A percentile compares a stretch with the other conserved stretches of the same genome.
phyloP scores from a whole-genome alignment of 495 filamentous ascomycete species.

The Penicillium odoratum region DNA sequence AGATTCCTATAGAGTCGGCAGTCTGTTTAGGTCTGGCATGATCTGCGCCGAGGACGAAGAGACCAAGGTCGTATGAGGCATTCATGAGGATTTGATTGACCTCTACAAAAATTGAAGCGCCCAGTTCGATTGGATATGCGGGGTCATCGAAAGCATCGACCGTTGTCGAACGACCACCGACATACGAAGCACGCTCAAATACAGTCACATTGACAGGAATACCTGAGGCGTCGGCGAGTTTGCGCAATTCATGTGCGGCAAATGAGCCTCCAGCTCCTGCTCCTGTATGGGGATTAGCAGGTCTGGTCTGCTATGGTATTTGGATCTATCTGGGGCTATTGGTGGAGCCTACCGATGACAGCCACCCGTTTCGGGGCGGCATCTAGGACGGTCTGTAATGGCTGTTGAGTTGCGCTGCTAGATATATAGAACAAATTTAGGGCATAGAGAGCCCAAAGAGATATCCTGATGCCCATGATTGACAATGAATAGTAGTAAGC shows the following conservation, averaged over 20 bases:
- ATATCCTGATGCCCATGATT: background rate
- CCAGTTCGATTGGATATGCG: constrained; percentile 74
- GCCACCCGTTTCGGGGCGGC: constrained; percentile 41
- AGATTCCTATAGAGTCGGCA: constrained; percentile 66
- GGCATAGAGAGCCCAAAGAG: constrained; percentile 13
- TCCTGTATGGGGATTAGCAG: constrained; percentile 49
- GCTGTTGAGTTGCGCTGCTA: constrained; percentile 28
- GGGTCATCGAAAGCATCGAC: constrained; percentile 76
- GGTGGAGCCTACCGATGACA: constrained; percentile 42
- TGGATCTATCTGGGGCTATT: background rate
- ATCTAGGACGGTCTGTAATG: constrained; percentile 19
- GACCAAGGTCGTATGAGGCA: constrained; percentile 70
- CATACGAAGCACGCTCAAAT: constrained; percentile 75
- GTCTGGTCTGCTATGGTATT: background rate
- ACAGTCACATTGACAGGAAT: constrained; percentile 75
- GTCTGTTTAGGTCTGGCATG: constrained; percentile 38
- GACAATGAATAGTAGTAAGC: background rate
- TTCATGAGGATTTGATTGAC: constrained; percentile 80
- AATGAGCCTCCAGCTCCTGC: constrained; percentile 90
- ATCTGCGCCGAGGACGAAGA: constrained; percentile 46
- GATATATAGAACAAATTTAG: constrained; percentile 17
- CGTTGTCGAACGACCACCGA: constrained; percentile 89
- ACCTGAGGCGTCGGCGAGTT: constrained; percentile 58
- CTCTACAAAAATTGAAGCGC: constrained; percentile 88
- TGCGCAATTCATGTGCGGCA: constrained; percentile 76